phyloP scores from a whole-genome alignment of 75 land plant genomes.

The Sequoia sempervirens region DNA sequence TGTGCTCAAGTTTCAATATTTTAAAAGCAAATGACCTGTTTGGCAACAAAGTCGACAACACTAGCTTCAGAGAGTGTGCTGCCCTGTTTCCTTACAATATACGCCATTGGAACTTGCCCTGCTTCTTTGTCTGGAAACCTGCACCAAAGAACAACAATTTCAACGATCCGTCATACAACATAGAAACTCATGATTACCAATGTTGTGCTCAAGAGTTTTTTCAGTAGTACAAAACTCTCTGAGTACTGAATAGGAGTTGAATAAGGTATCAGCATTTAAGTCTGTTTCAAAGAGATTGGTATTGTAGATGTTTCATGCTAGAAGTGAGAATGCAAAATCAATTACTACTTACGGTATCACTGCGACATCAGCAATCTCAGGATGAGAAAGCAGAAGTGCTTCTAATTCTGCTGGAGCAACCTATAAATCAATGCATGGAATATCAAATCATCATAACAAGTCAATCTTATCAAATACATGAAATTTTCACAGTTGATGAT shows the following conservation, averaged over 20 bases:
- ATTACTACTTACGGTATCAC: conserved; percentile 61
- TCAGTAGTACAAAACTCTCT: neutral
- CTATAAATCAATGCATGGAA: conserved; percentile 15
- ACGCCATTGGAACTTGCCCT: conserved; percentile 82
- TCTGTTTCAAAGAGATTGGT: neutral
- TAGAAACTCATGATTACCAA: neutral
- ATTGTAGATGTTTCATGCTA: neutral
- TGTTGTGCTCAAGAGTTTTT: neutral
- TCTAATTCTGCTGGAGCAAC: conserved; percentile 65
- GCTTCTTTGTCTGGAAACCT: conserved; percentile 70
- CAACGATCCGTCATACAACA: neutral
- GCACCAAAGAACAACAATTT: conserved; percentile 7
- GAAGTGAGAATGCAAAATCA: neutral
- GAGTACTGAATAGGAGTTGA: neutral
- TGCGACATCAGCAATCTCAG: conserved; percentile 54
- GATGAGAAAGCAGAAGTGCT: conserved; percentile 25
- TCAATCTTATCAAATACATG: too few species aligned
- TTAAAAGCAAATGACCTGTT: conserved; percentile 42
- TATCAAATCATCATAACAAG: neutral
- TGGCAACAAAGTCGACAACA: conserved; percentile 56
- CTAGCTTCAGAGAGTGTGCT: conserved; percentile 28
- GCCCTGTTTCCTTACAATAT: conserved; percentile 51
- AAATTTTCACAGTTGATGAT: too few species aligned
- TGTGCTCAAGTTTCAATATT: neutral
- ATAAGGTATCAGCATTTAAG: neutral